Percentiles rank a stretch among this genome's conserved stretches.
phyloP scores from a whole-genome alignment of 495 filamentous ascomycete genomes.

The Hypoxylon lenormandii region DNA sequence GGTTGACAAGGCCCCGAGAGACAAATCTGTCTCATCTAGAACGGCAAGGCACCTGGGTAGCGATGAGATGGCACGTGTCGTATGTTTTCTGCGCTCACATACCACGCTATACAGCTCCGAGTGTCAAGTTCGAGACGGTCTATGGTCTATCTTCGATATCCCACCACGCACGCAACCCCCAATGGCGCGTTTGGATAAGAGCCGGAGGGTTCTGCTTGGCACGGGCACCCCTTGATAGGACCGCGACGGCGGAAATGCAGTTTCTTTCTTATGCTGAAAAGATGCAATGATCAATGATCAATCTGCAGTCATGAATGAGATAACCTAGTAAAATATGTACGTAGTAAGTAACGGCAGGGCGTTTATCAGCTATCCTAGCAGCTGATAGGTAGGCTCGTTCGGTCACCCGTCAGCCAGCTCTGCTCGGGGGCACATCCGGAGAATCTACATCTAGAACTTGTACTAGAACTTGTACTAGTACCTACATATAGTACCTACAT shows the following conservation, averaged over 20 bases:
- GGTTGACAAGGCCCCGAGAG: slow-evolving; percentile 7
- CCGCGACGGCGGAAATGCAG: slow-evolving; percentile 9
- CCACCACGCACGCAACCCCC: slow-evolving; percentile 2
- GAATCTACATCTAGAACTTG: slow-evolving; percentile 23
- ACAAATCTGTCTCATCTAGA: slow-evolving; percentile 23
- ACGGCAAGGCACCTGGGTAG: not conserved
- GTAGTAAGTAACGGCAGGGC: slow-evolving; percentile 33
- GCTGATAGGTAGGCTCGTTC: slow-evolving; percentile 32
- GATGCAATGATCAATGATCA: slow-evolving; percentile 26
- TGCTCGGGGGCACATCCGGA: slow-evolving; percentile 37
- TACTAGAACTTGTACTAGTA: slow-evolving; percentile 1
- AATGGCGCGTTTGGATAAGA: slow-evolving; percentile 10
- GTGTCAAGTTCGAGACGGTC: slow-evolving; percentile 16
- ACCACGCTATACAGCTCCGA: slow-evolving; percentile 14
- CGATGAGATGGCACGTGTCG: slow-evolving; percentile 31
- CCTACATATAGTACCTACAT: slow-evolving; percentile 29
- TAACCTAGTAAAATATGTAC: slow-evolving; percentile 24
- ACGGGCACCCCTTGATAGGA: slow-evolving; percentile 31
- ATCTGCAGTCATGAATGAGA: slow-evolving; percentile 30
- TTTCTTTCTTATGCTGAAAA: slow-evolving; percentile 21
- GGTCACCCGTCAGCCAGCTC: slow-evolving; percentile 20
- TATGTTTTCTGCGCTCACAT: slow-evolving; percentile 16
- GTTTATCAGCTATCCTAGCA: slow-evolving; percentile 20
- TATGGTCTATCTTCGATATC: slow-evolving; percentile 14
- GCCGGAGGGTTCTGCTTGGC: slow-evolving; percentile 30